A percentile compares a stretch with the other conserved stretches of the same genome.
phyloP scores from a whole-genome alignment of 257 asterid genomes.

The Solanum acaule region DNA sequence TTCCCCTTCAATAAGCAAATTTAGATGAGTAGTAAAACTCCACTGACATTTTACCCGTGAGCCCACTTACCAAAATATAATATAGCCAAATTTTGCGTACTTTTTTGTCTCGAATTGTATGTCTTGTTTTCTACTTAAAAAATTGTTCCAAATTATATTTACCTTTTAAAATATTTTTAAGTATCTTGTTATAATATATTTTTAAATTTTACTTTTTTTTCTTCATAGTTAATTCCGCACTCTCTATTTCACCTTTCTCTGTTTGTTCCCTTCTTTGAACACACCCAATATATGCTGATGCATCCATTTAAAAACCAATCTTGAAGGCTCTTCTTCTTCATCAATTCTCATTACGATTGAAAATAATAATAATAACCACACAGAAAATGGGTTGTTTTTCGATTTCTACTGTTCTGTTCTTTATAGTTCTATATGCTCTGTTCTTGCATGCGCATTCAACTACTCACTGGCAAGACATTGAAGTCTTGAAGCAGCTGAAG shows the following conservation, averaged over 20 bases:
- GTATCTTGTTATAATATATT: neutral
- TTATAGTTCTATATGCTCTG: neutral
- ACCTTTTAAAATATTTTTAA: neutral
- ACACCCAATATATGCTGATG: neutral
- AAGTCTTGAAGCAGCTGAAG: constrained; percentile 52
- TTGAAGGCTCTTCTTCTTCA: neutral
- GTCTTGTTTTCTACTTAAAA: neutral
- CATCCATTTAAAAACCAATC: neutral
- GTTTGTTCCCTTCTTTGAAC: neutral
- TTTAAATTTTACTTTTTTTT: neutral
- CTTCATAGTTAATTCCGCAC: neutral
- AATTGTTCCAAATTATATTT: neutral
- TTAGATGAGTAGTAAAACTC: neutral
- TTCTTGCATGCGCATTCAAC: constrained; percentile 23
- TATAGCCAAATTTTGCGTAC: neutral
- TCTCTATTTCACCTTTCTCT: neutral
- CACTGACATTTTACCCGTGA: neutral
- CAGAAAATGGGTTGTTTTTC: neutral
- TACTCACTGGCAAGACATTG: constrained; percentile 53
- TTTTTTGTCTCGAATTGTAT: neutral
- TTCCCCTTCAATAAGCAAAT: neutral
- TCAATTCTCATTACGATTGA: neutral
- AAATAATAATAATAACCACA: neutral
- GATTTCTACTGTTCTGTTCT: neutral
- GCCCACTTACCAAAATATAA: neutral